Conservation (phyloP, 2,329 filamentous ascomycete species). For the Penicillium hordei region DNA sequence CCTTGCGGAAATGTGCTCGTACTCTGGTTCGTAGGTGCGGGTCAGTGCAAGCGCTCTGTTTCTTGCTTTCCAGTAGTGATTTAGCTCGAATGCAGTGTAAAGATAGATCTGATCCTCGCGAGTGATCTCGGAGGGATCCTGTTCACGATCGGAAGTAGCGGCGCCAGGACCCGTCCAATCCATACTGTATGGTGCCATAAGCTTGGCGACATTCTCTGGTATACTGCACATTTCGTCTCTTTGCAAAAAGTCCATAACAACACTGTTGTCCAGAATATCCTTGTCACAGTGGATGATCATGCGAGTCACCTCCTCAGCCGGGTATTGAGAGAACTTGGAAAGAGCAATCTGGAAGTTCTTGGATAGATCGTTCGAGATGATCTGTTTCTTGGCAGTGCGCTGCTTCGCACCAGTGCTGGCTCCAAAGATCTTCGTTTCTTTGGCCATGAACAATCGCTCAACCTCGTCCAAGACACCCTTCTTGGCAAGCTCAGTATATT, state of each 20-base stretch:
- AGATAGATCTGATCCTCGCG: conserved; percentile 95
- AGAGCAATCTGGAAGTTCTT: conserved; percentile 91
- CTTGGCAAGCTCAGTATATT: conserved; percentile 87
- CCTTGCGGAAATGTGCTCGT: conserved; percentile 85
- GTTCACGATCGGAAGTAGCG: conserved; percentile 72
- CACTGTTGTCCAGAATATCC: conserved; percentile 81
- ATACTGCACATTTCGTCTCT: conserved; percentile 91
- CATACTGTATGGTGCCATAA: conserved; percentile 91
- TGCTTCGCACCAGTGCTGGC: conserved; percentile 66
- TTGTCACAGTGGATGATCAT: conserved; percentile 96
- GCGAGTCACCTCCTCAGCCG: conserved; percentile 80
- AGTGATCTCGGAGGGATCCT: conserved; percentile 83
- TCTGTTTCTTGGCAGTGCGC: conserved; percentile 94
- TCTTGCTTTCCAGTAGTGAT: conserved; percentile 97
- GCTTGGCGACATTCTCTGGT: conserved; percentile 83
- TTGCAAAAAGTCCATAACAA: conserved; percentile 95
- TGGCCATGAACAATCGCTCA: conserved; percentile 94
- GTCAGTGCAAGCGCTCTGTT: conserved; percentile 89
- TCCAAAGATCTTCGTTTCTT: conserved; percentile 82
- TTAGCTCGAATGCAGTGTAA: conserved; percentile 87
- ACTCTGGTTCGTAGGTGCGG: conserved; percentile 79
- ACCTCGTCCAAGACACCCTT: conserved; percentile 97
- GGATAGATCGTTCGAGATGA: conserved; percentile 86
- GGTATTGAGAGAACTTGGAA: conserved; percentile 83
- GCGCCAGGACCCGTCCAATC: conserved; percentile 93